Evolutionary conservation across 192 early-diverging fungal species (phyloP).

Genomic region (Mortierella antarctica): DNA sequence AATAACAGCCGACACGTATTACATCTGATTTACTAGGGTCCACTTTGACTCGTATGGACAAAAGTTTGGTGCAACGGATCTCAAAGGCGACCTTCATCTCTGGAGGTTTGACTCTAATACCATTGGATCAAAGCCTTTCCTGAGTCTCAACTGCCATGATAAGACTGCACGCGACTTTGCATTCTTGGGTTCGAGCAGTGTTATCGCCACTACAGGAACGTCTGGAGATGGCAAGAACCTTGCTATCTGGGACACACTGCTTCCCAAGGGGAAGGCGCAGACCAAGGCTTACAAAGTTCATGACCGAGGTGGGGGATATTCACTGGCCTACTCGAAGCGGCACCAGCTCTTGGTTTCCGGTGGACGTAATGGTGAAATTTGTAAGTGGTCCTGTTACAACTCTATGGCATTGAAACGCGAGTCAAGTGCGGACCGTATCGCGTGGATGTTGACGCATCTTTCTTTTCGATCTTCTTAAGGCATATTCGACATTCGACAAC

Average conservation of each 20-base stretch:
- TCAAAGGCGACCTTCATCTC: slow-evolving; percentile 72
- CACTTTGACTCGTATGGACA: slow-evolving; percentile 85
- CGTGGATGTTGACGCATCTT: neutral
- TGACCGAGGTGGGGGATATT: slow-evolving; percentile 68
- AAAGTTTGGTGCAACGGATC: slow-evolving; percentile 80
- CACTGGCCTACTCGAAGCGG: slow-evolving; percentile 68
- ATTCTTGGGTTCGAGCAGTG: slow-evolving; percentile 76
- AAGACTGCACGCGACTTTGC: slow-evolving; percentile 76
- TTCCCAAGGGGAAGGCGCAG: slow-evolving; percentile 69
- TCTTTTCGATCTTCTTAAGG: slow-evolving; percentile 48
- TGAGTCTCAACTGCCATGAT: slow-evolving; percentile 66
- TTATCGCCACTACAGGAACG: slow-evolving; percentile 79
- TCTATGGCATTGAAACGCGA: neutral
- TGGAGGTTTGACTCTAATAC: slow-evolving; percentile 82
- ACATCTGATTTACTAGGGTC: slow-evolving; percentile 36
- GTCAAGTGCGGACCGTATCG: neutral
- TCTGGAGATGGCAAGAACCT: slow-evolving; percentile 71
- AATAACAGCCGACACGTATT: neutral
- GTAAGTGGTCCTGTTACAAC: slow-evolving; percentile 55
- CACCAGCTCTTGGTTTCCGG: slow-evolving; percentile 77
- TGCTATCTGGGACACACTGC: slow-evolving; percentile 80
- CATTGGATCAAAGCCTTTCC: slow-evolving; percentile 64
- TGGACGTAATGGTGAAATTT: slow-evolving; percentile 79
- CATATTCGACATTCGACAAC: slow-evolving; percentile 78
- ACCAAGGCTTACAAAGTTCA: slow-evolving; percentile 50